Evolutionary conservation across 2,329 filamentous ascomycete genomes (phyloP).

Genomic region (Penicillium sp.): DNA sequence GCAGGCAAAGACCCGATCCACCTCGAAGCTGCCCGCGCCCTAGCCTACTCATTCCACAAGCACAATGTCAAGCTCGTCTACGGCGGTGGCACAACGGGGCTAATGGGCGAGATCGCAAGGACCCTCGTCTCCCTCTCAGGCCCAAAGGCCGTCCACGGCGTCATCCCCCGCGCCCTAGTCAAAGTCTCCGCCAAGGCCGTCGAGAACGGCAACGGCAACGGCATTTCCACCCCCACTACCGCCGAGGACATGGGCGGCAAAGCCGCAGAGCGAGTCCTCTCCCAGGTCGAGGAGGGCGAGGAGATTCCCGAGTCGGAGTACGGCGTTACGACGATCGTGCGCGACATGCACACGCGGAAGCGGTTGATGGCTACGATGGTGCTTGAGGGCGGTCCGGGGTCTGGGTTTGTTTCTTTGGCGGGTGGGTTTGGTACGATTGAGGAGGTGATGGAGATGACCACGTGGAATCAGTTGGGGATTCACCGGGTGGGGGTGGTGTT

Average conservation of each 20-base stretch:
- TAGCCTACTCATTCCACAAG: slow-evolving; percentile 72
- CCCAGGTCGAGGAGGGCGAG: slow-evolving; percentile 47
- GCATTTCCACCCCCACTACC: slow-evolving; percentile 37
- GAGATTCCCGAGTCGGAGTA: slow-evolving; percentile 55
- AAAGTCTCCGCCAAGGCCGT: slow-evolving; percentile 60
- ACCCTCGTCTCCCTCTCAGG: slow-evolving; percentile 83
- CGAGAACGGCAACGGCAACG: slow-evolving; percentile 24
- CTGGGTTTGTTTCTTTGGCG: slow-evolving; percentile 83
- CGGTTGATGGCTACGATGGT: slow-evolving; percentile 90
- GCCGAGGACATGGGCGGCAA: slow-evolving; percentile 30
- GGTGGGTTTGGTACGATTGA: slow-evolving; percentile 96
- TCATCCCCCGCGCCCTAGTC: slow-evolving; percentile 86
- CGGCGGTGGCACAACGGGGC: slow-evolving; percentile 87
- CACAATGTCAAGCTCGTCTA: slow-evolving; percentile 85
- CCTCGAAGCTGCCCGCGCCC: slow-evolving; percentile 72
- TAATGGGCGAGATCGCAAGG: slow-evolving; percentile 93
- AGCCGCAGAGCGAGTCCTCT: slow-evolving; percentile 57
- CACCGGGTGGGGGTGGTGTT: slow-evolving; percentile 78
- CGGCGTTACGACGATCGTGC: slow-evolving; percentile 82
- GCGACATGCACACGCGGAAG: slow-evolving; percentile 96
- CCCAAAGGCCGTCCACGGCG: slow-evolving; percentile 80
- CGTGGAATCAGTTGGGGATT: slow-evolving; percentile 95
- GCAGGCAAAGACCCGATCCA: slow-evolving; percentile 72
- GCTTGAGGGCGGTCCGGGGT: slow-evolving; percentile 75
- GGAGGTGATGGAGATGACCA: slow-evolving; percentile 92